Percentiles rank a stretch among this genome's conserved stretches.
phyloP scores from a whole-genome alignment of 1,139 yeast species.

The Yamadazyma pseudoaaseri region DNA sequence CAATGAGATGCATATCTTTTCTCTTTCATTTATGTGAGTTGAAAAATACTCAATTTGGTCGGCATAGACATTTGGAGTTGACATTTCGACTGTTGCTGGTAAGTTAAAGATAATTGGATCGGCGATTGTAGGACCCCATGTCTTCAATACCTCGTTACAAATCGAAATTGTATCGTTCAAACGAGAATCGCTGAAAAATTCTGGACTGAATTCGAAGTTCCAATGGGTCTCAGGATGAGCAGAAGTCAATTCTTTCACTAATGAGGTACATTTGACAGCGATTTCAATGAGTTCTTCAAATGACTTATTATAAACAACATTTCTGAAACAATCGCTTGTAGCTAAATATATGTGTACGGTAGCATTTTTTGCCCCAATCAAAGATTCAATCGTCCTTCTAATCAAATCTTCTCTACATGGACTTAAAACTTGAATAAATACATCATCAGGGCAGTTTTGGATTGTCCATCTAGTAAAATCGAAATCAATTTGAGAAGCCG shows the following conservation, averaged over 20 bases:
- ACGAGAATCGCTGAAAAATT: constrained; percentile 46
- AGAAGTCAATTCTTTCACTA: constrained; percentile 42
- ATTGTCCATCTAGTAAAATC: constrained; percentile 50
- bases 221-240: constrained; percentile 41
- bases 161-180: constrained; percentile 43
- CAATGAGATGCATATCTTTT: constrained; percentile 44
- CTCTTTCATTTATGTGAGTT: constrained; percentile 40
- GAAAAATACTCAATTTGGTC: constrained; percentile 51
- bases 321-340: constrained; percentile 46
- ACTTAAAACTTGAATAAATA: constrained; percentile 46
- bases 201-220: constrained; percentile 48
- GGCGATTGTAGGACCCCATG: constrained; percentile 46
- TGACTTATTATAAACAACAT: constrained; percentile 45
- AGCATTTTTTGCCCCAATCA: constrained; percentile 47
- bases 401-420: constrained; percentile 47
- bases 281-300: constrained; percentile 40
- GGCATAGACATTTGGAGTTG: constrained; percentile 49
- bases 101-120: constrained; percentile 47
- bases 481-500: constrained; percentile 50
- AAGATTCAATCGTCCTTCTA: constrained; percentile 45
- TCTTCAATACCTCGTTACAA: constrained; percentile 46
- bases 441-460: constrained; percentile 47
- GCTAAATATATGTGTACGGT: constrained; percentile 49
- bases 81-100: constrained; percentile 51
- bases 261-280: constrained; percentile 42